Evolutionary conservation across 495 filamentous ascomycete species (phyloP).

Genomic region (Xylaria longipes): DNA sequence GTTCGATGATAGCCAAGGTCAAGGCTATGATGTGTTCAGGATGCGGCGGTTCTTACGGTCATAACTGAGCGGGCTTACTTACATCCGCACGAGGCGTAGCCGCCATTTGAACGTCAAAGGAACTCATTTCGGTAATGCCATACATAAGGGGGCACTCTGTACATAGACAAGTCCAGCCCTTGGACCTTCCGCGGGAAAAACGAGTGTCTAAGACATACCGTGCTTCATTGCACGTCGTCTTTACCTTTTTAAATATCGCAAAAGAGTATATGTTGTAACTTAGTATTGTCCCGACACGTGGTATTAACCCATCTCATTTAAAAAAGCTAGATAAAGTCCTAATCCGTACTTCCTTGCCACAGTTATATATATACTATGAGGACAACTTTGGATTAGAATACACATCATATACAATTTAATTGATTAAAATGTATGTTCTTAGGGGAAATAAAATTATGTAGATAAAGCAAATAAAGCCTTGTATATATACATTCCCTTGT

Average conservation of each 20-base stretch:
- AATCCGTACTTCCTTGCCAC: no score
- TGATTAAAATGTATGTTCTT: not conserved
- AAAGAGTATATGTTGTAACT: not conserved
- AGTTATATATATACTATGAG: no score
- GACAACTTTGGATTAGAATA: no score
- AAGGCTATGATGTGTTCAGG: not conserved
- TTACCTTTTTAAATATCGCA: not conserved
- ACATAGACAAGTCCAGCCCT: not conserved
- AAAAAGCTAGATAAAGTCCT: not conserved
- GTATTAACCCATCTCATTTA: no score
- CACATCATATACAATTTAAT: not conserved
- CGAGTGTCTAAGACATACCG: not conserved
- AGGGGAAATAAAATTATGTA: no score
- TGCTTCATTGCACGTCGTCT: no score
- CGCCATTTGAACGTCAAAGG: not conserved
- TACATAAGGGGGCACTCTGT: not conserved
- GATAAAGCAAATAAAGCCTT: no score
- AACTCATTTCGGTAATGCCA: not conserved
- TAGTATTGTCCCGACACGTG: no score
- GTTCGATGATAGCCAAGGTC: no score
- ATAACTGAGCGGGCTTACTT: not conserved
- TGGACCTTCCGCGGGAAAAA: not conserved
- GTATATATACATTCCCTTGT: no score
- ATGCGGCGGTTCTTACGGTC: not conserved
- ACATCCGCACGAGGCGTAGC: not conserved